Percentiles rank a stretch among this genome's conserved stretches.
Evolutionary conservation across 306 rosid species (phyloP).

Genomic region (Trifolium dubium): DNA sequence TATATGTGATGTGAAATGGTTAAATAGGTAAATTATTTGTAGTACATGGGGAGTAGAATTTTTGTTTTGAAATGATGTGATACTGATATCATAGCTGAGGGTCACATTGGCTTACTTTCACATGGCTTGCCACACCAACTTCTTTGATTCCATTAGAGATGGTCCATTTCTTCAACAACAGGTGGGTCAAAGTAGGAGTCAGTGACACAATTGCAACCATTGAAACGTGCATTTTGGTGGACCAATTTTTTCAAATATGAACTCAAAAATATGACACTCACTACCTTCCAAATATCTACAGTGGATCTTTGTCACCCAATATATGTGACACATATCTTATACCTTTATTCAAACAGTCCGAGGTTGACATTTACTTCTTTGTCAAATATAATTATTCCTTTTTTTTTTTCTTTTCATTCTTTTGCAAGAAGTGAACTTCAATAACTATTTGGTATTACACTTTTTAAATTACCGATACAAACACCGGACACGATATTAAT

Average conservation of each 20-base stretch:
- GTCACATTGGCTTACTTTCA: constrained; percentile 64
- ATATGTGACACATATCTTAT: constrained; percentile 44
- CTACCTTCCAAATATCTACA: constrained; percentile 55
- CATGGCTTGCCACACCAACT: constrained; percentile 71
- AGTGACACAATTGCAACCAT: constrained; percentile 60
- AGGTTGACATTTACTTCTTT: constrained; percentile 48
- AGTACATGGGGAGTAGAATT: background rate
- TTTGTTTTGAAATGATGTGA: constrained; percentile 53
- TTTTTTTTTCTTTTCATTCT: background rate
- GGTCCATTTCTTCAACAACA: constrained; percentile 80
- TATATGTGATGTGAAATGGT: background rate
- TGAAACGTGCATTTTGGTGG: constrained; percentile 58
- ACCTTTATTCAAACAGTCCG: constrained; percentile 47
- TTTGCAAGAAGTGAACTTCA: constrained; percentile 18
- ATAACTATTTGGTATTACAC: constrained; percentile 12
- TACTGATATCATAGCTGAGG: constrained; percentile 61
- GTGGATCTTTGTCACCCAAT: constrained; percentile 48
- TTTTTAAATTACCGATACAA: background rate
- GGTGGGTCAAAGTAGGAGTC: constrained; percentile 76
- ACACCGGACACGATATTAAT: background rate
- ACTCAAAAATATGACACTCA: constrained; percentile 49
- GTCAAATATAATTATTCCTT: constrained; percentile 34
- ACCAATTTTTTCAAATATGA: constrained; percentile 43
- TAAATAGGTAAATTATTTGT: background rate
- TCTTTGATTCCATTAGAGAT: constrained; percentile 69